phyloP scores from a whole-genome alignment of 495 filamentous ascomycete genomes.

The Parathielavia hyrcaniae region DNA sequence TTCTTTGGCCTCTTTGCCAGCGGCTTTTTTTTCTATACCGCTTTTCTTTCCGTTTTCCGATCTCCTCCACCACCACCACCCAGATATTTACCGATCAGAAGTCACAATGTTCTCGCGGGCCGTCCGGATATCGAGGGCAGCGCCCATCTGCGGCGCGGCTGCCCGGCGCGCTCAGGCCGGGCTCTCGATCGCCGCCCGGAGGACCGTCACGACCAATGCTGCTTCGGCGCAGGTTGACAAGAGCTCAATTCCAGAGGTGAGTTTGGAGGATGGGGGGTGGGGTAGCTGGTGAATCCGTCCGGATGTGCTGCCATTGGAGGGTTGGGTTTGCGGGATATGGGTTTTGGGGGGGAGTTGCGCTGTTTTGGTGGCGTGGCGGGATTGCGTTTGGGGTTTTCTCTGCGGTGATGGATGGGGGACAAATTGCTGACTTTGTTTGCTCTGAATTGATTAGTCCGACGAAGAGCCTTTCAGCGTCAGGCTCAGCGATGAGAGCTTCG shows the following conservation, averaged over 20 bases:
- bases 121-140: slow-evolving; percentile 43
- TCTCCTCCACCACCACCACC: not conserved
- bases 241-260: slow-evolving; percentile 64
- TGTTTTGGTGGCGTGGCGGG: not conserved
- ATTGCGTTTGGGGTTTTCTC: not conserved
- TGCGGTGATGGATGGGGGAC: not conserved
- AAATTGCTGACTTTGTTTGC: slow-evolving; percentile 9
- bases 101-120: slow-evolving; percentile 51
- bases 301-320: not conserved
- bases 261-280: slow-evolving; percentile 11
- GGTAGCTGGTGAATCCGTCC: slow-evolving; percentile 4
- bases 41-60: not conserved
- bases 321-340: not conserved
- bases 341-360: not conserved
- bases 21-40: not conserved
- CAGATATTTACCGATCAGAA: not conserved
- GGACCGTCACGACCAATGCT: slow-evolving; percentile 89
- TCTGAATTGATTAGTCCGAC: slow-evolving; percentile 59
- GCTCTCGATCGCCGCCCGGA: slow-evolving; percentile 41
- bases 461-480: slow-evolving; percentile 88
- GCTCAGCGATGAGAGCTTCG: slow-evolving; percentile 96
- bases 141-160: slow-evolving; percentile 38
- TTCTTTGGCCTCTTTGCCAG: not conserved
- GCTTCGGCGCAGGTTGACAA: slow-evolving; percentile 85
- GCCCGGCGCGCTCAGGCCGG: slow-evolving; percentile 42